phyloP scores from a whole-genome alignment of 768 basidiomycete species.

The Pleurotus sapidus region DNA sequence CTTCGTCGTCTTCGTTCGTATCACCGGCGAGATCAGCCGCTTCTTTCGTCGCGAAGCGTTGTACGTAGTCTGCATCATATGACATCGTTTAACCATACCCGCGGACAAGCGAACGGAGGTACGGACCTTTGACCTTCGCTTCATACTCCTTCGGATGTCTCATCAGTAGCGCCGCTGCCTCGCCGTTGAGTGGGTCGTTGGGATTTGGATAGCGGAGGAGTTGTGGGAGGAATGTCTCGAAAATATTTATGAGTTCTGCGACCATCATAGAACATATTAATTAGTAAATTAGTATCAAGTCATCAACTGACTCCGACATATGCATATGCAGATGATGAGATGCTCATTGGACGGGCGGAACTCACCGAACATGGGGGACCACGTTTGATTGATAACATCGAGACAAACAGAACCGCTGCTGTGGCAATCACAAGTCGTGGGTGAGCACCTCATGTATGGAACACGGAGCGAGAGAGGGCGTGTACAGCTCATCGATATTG shows the following conservation, averaged over 20 bases:
- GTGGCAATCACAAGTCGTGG: conserved; percentile 11
- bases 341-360: conserved; percentile 9
- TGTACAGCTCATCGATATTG: conserved; percentile 96
- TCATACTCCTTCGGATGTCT: conserved; percentile 97
- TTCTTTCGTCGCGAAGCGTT: conserved; percentile 89
- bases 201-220: conserved; percentile 97
- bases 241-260: conserved; percentile 98
- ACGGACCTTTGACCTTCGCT: conserved; percentile 84
- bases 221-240: conserved; percentile 97
- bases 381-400: conserved; percentile 98
- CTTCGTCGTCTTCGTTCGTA: conserved; percentile 66
- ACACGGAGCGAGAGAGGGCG: conserved; percentile 1
- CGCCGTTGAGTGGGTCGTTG: conserved; percentile 96
- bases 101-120: background rate
- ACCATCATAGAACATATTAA: background rate
- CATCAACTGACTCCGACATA: conserved; percentile 2
- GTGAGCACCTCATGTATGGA: background rate
- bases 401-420: conserved; percentile 98
- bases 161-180: conserved; percentile 96
- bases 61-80: conserved; percentile 80
- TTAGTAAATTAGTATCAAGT: background rate
- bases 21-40: conserved; percentile 73
- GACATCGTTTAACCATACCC: background rate
- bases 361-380: conserved; percentile 99
- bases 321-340: background rate